These are phyloP conservation scores for Trypanosoma avium DNA, from an alignment of 208 protist genomes.

Conservation along the genomic window DNA sequence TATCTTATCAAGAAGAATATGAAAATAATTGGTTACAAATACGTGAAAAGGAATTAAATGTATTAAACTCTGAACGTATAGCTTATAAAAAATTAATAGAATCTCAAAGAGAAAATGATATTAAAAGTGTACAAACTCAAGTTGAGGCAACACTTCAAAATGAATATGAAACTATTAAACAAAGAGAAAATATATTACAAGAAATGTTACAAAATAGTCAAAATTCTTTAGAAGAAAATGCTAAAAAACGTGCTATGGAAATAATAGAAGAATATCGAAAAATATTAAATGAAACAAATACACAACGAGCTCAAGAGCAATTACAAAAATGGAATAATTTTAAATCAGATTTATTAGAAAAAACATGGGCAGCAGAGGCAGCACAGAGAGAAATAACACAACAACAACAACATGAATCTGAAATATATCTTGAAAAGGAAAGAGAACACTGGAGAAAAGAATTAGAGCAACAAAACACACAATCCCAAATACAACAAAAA, in stretches of 20 bases:
- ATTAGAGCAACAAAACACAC: conserved; percentile 4
- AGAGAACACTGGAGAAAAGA: conserved; percentile 12
- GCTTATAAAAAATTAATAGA: conserved; percentile 8
- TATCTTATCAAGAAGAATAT: conserved; percentile 10
- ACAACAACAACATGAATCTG: conserved; percentile 2
- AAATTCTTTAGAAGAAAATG: neutral
- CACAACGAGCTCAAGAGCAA: conserved; percentile 1
- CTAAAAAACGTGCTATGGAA: neutral
- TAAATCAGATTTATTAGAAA: neutral
- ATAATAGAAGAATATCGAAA: conserved; percentile 10
- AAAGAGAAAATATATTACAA: conserved; percentile 4
- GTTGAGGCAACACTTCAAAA: neutral
- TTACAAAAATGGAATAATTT: conserved; percentile 8
- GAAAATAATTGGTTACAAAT: conserved; percentile 13
- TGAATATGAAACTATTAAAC: conserved; percentile 6
- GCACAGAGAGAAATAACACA: conserved; percentile 14
- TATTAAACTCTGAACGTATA: conserved; percentile 8
- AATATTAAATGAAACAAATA: neutral
- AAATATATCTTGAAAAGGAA: conserved; percentile 1
- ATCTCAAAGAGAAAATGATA: neutral
- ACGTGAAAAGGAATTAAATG: conserved; percentile 19
- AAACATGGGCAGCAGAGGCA: conserved; percentile 16
- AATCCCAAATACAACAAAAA: conserved; percentile 9
- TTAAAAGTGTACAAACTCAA: neutral
- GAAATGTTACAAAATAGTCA: conserved; percentile 25